phyloP scores from a whole-genome alignment of 1,284 basidiomycete species.

The Rhodotorula sp. region DNA sequence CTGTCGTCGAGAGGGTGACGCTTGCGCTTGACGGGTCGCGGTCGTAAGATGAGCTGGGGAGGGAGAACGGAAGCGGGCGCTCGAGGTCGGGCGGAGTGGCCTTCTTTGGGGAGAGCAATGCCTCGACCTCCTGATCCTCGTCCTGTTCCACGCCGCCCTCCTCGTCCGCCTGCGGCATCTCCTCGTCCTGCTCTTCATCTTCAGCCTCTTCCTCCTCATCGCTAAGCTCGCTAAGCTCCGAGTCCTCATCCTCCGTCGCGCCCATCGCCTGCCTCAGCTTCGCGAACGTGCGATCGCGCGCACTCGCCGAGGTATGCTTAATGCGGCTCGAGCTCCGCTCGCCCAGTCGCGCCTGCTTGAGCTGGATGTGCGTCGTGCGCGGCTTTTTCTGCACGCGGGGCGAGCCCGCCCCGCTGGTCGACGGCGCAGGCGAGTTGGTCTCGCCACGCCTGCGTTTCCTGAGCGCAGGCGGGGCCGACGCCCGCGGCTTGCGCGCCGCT shows the following conservation, averaged over 20 bases:
- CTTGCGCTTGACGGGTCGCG: neutral
- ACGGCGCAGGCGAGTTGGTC: constrained; percentile 9
- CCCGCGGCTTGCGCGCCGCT: neutral
- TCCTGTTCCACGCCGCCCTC: constrained; percentile 1
- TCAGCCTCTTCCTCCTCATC: constrained; percentile 5
- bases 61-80: too few species aligned
- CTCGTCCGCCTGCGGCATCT: neutral
- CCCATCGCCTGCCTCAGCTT: constrained; percentile 5
- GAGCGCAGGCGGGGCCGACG: constrained; percentile 1
- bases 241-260: constrained; percentile 9
- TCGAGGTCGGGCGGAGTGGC: neutral
- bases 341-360: constrained; percentile 12
- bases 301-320: neutral
- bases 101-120: neutral
- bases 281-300: constrained; percentile 6
- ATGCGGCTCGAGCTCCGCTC: constrained; percentile 12
- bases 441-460: constrained; percentile 20
- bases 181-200: neutral
- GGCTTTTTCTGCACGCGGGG: neutral
- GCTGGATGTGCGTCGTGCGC: neutral
- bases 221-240: constrained; percentile 14
- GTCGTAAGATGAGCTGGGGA: neutral
- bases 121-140: constrained; percentile 4
- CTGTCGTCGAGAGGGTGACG: neutral
- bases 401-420: neutral